Evolutionary conservation across 2,329 filamentous ascomycete genomes (phyloP).

Genomic region (Aspergillus fumigatus): DNA sequence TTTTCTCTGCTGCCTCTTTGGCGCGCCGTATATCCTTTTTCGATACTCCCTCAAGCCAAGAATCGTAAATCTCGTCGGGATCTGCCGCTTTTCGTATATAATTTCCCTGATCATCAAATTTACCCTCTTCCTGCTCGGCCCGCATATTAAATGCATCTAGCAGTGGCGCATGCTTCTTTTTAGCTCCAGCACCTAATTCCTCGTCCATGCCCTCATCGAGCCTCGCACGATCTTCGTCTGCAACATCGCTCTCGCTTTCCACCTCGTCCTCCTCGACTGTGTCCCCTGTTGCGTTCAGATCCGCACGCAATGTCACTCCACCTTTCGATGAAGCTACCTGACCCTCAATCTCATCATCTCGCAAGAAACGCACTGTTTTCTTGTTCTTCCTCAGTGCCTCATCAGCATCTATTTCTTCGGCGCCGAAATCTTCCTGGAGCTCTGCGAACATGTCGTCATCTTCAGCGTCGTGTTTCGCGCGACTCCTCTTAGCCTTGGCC

Average conservation of each 20-base stretch:
- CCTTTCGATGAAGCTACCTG: slow-evolving; percentile 70
- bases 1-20: slow-evolving; percentile 78
- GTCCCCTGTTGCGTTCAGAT: slow-evolving; percentile 49
- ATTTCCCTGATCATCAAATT: slow-evolving; percentile 87
- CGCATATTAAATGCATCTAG: slow-evolving; percentile 96
- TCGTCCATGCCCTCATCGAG: slow-evolving; percentile 75
- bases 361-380: slow-evolving; percentile 58
- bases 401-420: slow-evolving; percentile 50
- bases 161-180: slow-evolving; percentile 89
- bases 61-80: slow-evolving; percentile 84
- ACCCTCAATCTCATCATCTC: slow-evolving; percentile 67
- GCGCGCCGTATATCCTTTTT: slow-evolving; percentile 92
- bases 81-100: slow-evolving; percentile 85
- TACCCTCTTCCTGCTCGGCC: slow-evolving; percentile 83
- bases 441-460: slow-evolving; percentile 80
- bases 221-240: slow-evolving; percentile 65
- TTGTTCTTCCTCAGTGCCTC: slow-evolving; percentile 55
- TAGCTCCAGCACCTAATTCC: slow-evolving; percentile 82
- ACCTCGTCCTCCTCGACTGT: slow-evolving; percentile 61
- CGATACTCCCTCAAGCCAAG: slow-evolving; percentile 85
- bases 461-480: slow-evolving; percentile 35
- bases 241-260: slow-evolving; percentile 54
- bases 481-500: slow-evolving; percentile 45
- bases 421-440: slow-evolving; percentile 55
- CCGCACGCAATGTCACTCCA: slow-evolving; percentile 60